Evolutionary conservation across 495 filamentous ascomycete species (phyloP).

Genomic region (Aspergillus homomorphus): DNA sequence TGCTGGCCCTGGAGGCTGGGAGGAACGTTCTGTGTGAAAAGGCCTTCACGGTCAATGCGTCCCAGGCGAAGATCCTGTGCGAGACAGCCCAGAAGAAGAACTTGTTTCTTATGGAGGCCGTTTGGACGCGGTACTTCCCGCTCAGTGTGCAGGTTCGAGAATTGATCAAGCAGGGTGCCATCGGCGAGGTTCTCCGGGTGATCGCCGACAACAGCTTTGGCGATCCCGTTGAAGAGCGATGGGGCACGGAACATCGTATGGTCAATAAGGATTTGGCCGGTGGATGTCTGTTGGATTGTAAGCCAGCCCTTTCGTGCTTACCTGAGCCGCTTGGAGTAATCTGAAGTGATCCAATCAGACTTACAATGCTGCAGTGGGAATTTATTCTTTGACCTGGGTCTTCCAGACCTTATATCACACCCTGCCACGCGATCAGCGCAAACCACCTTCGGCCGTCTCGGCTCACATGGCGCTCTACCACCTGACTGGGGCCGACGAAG

Average conservation of each 20-base stretch:
- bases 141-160: conserved; percentile 71
- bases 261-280: conserved; percentile 83
- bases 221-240: conserved; percentile 50
- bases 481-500: conserved; percentile 77
- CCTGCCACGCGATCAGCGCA: conserved; percentile 54
- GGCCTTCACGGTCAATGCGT: conserved; percentile 84
- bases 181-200: conserved; percentile 76
- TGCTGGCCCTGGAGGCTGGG: conserved; percentile 75
- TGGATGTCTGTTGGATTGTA: conserved; percentile 74
- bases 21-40: conserved; percentile 95
- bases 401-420: conserved; percentile 89
- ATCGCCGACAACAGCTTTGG: conserved; percentile 65
- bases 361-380: conserved; percentile 55
- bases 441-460: conserved; percentile 53
- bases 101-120: conserved; percentile 94
- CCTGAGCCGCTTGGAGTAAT: not conserved
- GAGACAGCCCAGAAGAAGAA: conserved; percentile 73
- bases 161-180: conserved; percentile 61
- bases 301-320: conserved; percentile 21
- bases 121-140: conserved; percentile 94
- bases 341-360: conserved; percentile 4
- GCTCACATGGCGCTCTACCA: conserved; percentile 72
- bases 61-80: conserved; percentile 71
- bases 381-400: conserved; percentile 90
- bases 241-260: conserved; percentile 68